Conservation (phyloP, 2,329 filamentous ascomycete species). For the Paracorniculantispora psalliotae region DNA sequence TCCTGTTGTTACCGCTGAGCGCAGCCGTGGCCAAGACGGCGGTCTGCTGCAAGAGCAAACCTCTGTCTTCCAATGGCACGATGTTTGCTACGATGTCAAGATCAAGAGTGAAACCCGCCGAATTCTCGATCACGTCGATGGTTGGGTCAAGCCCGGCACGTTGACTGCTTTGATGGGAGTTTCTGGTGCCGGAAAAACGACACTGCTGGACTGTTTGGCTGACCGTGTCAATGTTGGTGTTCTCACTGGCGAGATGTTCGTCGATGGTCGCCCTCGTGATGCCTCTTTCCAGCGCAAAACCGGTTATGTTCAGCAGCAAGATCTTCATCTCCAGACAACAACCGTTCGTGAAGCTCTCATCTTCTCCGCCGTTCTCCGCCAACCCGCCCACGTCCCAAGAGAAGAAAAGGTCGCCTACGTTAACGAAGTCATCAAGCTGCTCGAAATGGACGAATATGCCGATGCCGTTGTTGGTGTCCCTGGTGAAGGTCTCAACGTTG, state of each 20-base stretch:
- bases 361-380: constrained; percentile 81
- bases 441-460: constrained; percentile 87
- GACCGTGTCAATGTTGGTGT: constrained; percentile 85
- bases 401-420: constrained; percentile 83
- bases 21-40: constrained; percentile 33
- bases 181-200: constrained; percentile 91
- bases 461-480: constrained; percentile 88
- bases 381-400: constrained; percentile 67
- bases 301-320: constrained; percentile 88
- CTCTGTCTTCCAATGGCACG: constrained; percentile 79
- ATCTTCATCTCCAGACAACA: constrained; percentile 77
- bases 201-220: constrained; percentile 79
- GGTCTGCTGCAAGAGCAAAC: constrained; percentile 52
- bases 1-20: constrained; percentile 42
- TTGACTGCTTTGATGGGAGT: constrained; percentile 88
- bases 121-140: constrained; percentile 80
- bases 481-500: constrained; percentile 75
- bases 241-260: constrained; percentile 75
- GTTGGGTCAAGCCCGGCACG: constrained; percentile 91
- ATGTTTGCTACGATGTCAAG: constrained; percentile 72
- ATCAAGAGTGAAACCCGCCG: constrained; percentile 72
- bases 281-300: constrained; percentile 86
- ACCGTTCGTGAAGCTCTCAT: constrained; percentile 85
- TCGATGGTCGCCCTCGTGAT: constrained; percentile 62
- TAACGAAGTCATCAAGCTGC: constrained; percentile 81